Evolutionary conservation across 2,329 filamentous ascomycete species (phyloP).

Genomic region (Aspergillus eucalypticola): DNA sequence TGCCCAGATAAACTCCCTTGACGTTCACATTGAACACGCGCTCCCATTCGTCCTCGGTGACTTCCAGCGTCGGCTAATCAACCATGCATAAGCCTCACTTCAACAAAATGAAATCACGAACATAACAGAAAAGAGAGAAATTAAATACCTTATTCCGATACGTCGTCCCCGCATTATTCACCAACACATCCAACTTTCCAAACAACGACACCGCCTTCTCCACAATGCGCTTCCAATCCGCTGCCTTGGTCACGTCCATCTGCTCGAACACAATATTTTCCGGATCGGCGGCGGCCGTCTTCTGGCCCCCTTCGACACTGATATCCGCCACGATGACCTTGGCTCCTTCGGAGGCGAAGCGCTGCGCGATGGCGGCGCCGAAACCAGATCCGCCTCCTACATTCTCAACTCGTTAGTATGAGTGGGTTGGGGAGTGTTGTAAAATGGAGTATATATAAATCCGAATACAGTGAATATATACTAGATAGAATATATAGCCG

Average conservation of each 20-base stretch:
- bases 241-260: conserved; percentile 37
- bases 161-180: conserved; percentile 51
- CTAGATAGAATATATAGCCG: neutral
- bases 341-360: conserved; percentile 44
- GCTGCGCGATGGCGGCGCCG: conserved; percentile 42
- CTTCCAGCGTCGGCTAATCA: conserved; percentile 40
- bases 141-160: conserved; percentile 41
- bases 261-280: conserved; percentile 33
- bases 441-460: too few species aligned
- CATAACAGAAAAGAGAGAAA: neutral
- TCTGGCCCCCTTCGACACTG: conserved; percentile 38
- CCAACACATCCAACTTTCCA: conserved; percentile 44
- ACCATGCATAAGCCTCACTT: neutral
- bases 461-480: neutral
- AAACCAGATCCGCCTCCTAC: conserved; percentile 45
- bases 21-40: conserved; percentile 48
- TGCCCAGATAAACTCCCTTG: conserved; percentile 43
- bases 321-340: conserved; percentile 47
- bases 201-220: conserved; percentile 32
- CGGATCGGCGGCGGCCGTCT: conserved; percentile 33
- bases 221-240: conserved; percentile 37
- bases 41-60: conserved; percentile 48
- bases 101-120: too few species aligned
- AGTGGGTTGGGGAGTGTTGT: too few species aligned
- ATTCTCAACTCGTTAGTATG: too few species aligned